Evolutionary conservation across 2,329 filamentous ascomycete genomes (phyloP).

Genomic region (Fusarium sp.): DNA sequence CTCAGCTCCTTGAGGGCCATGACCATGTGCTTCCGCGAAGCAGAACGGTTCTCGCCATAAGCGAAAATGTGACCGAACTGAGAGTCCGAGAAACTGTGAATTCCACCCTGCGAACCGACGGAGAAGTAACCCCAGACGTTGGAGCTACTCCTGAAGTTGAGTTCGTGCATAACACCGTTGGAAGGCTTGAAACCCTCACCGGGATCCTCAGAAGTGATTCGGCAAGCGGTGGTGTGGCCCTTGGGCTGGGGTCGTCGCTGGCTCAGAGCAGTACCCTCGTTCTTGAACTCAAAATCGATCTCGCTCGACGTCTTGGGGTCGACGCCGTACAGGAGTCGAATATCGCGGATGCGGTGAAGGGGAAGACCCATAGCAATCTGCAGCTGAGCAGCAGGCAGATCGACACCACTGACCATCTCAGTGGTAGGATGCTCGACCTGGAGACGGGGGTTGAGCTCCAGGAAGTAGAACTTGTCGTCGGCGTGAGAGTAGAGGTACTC

Average conservation of each 20-base stretch:
- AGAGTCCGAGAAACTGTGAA: conserved; percentile 98
- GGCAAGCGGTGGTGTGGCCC: conserved; percentile 97
- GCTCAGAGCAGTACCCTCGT: conserved; percentile 81
- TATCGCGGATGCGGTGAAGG: conserved; percentile 94
- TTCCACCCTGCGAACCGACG: conserved; percentile 94
- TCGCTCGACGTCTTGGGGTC: conserved; percentile 87
- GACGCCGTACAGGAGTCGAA: conserved; percentile 93
- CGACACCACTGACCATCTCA: conserved; percentile 99
- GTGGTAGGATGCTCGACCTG: conserved; percentile 99
- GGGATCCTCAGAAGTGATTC: conserved; percentile 98
- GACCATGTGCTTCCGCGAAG: conserved; percentile 99
- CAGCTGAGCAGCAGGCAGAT: conserved; percentile 95
- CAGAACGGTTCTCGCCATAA: conserved; percentile 96
- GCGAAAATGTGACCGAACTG: conserved; percentile 99
- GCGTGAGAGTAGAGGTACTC: conserved; percentile 98
- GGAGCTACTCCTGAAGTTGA: conserved; percentile 98
- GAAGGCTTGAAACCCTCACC: conserved; percentile 99
- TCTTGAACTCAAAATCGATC: conserved; percentile 97
- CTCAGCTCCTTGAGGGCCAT: conserved; percentile 98
- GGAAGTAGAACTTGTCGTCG: conserved; percentile 99
- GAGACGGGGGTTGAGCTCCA: conserved; percentile 98
- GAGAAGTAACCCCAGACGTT: conserved; percentile 99
- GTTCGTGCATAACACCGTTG: conserved; percentile 97
- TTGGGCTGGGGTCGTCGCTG: conserved; percentile 93
- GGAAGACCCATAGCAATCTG: conserved; percentile 99